Percentiles rank a stretch among this genome's conserved stretches.
Evolutionary conservation across 2,329 filamentous ascomycete species (phyloP).

Genomic region (Ceratocystis alfenasii): DNA sequence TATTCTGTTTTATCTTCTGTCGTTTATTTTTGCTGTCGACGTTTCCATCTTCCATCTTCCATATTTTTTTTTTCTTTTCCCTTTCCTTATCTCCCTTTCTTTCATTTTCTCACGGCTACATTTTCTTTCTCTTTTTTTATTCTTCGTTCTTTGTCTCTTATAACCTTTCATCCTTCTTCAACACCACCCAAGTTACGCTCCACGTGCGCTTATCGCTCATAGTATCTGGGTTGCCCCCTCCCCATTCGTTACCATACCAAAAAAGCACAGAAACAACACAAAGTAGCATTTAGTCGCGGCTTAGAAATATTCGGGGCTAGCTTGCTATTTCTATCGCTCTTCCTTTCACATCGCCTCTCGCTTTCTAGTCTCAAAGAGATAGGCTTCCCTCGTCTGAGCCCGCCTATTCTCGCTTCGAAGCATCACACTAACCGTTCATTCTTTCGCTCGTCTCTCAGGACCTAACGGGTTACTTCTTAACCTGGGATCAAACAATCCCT

Average conservation of each 20-base stretch:
- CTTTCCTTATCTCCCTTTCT: not conserved
- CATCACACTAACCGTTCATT: constrained; percentile 38
- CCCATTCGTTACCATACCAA: constrained; percentile 6
- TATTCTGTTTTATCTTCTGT: not conserved
- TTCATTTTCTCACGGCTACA: not conserved
- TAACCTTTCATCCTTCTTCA: not conserved
- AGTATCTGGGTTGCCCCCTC: not conserved
- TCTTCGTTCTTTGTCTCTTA: not conserved
- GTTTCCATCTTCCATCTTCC: constrained; percentile 1
- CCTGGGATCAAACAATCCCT: constrained; percentile 73
- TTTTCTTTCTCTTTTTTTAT: not conserved
- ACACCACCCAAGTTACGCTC: not conserved
- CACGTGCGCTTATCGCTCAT: not conserved
- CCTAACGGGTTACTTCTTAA: constrained; percentile 44
- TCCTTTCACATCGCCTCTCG: not conserved
- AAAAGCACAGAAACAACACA: not conserved
- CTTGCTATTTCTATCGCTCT: not conserved
- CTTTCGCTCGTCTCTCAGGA: constrained; percentile 34
- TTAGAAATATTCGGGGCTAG: not conserved
- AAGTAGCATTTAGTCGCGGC: not conserved
- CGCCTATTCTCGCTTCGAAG: constrained; percentile 27
- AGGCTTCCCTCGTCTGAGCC: not conserved
- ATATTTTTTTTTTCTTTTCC: not conserved
- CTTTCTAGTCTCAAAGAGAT: not conserved
- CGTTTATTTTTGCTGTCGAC: constrained; percentile 13